These are phyloP conservation scores for Aegilops tauschii DNA, from an alignment of 176 grass and related monocot genomes.

Conservation along the genomic window DNA sequence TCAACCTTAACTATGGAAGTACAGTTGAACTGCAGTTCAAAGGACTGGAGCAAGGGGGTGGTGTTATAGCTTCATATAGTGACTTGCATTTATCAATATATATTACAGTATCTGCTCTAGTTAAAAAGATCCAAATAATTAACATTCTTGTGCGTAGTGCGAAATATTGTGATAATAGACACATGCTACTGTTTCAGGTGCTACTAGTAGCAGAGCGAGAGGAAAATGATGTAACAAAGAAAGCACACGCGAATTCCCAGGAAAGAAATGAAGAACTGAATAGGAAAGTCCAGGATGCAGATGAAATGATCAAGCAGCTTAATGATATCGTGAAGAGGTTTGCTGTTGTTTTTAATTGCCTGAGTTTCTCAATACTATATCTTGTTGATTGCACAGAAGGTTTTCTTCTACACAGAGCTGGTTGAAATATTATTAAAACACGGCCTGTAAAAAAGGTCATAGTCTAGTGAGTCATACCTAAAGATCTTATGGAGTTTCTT, in stretches of 20 bases:
- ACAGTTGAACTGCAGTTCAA: neutral
- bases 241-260: constrained; percentile 43
- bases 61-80: constrained; percentile 7
- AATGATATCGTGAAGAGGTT: constrained; percentile 56
- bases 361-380: constrained; percentile 9
- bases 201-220: constrained; percentile 50
- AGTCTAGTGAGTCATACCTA: constrained; percentile 1
- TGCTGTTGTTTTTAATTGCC: constrained; percentile 28
- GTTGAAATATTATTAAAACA: constrained; percentile 7
- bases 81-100: neutral
- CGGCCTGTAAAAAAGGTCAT: neutral
- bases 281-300: constrained; percentile 49
- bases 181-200: constrained; percentile 45
- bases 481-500: constrained; percentile 1
- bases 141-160: neutral
- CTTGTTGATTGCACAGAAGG: neutral
- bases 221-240: constrained; percentile 51
- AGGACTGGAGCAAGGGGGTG: neutral
- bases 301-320: constrained; percentile 52
- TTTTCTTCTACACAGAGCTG: constrained; percentile 13
- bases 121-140: neutral
- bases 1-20: neutral
- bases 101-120: neutral
- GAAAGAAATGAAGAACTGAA: constrained; percentile 58
- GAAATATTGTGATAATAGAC: neutral